A percentile compares a stretch with the other conserved stretches of the same genome.
phyloP scores from a whole-genome alignment of 2,329 filamentous ascomycete genomes.

The Nothopassalora personata region DNA sequence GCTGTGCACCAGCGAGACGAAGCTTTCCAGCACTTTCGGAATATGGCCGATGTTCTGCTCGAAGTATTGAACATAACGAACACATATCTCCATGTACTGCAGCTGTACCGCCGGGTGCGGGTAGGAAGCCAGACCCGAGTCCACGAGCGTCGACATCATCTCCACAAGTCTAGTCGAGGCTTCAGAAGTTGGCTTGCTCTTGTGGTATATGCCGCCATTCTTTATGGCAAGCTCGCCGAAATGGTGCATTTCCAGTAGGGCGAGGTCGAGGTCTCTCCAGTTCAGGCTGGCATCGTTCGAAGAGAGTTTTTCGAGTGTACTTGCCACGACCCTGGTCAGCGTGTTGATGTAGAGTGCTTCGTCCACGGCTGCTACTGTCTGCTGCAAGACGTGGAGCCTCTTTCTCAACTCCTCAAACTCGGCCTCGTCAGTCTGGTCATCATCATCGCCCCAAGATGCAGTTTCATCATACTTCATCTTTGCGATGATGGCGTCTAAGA shows the following conservation, averaged over 20 bases:
- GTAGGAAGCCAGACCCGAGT: conserved; percentile 80
- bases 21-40: conserved; percentile 80
- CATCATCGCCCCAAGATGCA: conserved; percentile 85
- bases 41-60: conserved; percentile 78
- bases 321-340: conserved; percentile 79
- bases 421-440: conserved; percentile 92
- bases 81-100: conserved; percentile 98
- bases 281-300: conserved; percentile 70
- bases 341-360: conserved; percentile 83
- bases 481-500: conserved; percentile 82
- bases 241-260: conserved; percentile 89
- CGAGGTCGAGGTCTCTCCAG: conserved; percentile 92
- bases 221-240: conserved; percentile 93
- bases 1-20: conserved; percentile 85
- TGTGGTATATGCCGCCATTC: conserved; percentile 78
- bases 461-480: conserved; percentile 99
- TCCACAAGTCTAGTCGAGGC: conserved; percentile 76
- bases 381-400: conserved; percentile 82
- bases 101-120: conserved; percentile 87
- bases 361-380: conserved; percentile 84
- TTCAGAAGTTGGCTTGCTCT: conserved; percentile 72
- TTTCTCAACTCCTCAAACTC: conserved; percentile 95
- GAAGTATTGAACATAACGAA: conserved; percentile 89
- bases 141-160: conserved; percentile 95
- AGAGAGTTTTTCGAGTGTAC: conserved; percentile 75